These are phyloP conservation scores for Syzygium oleosum DNA, from an alignment of 345 rosid genomes.

Conservation along the genomic window DNA sequence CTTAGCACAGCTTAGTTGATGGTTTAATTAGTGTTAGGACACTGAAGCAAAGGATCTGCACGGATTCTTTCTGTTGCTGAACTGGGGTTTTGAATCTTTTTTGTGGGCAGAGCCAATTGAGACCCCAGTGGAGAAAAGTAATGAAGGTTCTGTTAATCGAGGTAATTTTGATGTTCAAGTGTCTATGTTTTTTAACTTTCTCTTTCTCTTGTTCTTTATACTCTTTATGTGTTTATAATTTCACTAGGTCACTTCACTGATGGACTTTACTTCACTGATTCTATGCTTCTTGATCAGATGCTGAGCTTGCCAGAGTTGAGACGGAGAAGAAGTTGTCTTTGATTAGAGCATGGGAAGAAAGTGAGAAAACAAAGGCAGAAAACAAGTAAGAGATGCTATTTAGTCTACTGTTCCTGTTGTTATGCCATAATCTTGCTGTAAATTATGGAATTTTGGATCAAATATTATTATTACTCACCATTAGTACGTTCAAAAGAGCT, in stretches of 20 bases:
- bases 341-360: constrained; percentile 87
- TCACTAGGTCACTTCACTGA: neutral
- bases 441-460: neutral
- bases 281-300: constrained; percentile 24
- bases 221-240: neutral
- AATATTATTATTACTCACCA: neutral
- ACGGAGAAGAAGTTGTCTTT: constrained; percentile 61
- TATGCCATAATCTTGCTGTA: neutral
- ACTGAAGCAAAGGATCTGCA: neutral
- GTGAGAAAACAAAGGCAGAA: constrained; percentile 74
- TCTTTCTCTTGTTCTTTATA: neutral
- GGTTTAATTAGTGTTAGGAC: neutral
- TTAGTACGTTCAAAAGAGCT: neutral
- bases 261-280: neutral
- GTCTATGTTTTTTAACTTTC: neutral
- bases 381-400: constrained; percentile 39
- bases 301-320: constrained; percentile 57
- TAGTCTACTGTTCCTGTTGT: neutral
- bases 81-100: neutral
- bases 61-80: neutral
- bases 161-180: constrained; percentile 19
- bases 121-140: constrained; percentile 16
- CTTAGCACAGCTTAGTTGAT: neutral
- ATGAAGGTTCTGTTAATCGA: constrained; percentile 36
- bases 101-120: constrained; percentile 30